Conservation (phyloP, 192 early-diverging fungal genomes). For the Rhizoclosmatium globosum region DNA sequence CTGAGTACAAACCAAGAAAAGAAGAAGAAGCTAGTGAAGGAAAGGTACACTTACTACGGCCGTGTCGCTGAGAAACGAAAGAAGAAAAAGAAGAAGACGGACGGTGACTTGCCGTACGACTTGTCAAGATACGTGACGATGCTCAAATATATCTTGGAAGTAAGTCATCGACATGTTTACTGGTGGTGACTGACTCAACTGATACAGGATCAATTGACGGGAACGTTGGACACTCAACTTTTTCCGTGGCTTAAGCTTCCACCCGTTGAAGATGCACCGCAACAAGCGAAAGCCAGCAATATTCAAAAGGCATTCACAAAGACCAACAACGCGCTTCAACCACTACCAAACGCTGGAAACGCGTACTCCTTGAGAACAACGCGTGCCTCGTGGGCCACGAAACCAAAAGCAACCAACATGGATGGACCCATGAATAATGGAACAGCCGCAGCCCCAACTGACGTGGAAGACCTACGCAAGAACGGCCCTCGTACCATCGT, state of each 20-base stretch:
- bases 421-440: neutral
- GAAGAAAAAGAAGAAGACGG: constrained; percentile 56
- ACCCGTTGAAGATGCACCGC: constrained; percentile 47
- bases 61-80: constrained; percentile 59
- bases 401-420: constrained; percentile 24
- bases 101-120: constrained; percentile 75
- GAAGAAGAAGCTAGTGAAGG: constrained; percentile 47
- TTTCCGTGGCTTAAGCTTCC: constrained; percentile 74
- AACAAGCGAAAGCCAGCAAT: constrained; percentile 37
- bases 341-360: constrained; percentile 38
- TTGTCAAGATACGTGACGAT: constrained; percentile 81
- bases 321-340: constrained; percentile 34
- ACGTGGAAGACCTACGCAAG: constrained; percentile 51
- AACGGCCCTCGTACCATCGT: constrained; percentile 72
- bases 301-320: constrained; percentile 37
- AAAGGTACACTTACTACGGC: constrained; percentile 57
- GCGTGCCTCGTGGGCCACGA: constrained; percentile 53
- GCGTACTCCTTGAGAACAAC: constrained; percentile 61
- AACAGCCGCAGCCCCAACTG: neutral
- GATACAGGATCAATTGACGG: constrained; percentile 59
- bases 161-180: constrained; percentile 2
- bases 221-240: constrained; percentile 61
- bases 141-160: constrained; percentile 75
- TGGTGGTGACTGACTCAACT: neutral
- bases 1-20: constrained; percentile 58